These are phyloP conservation scores for Neurospora sp. DNA, from an alignment of 495 filamentous ascomycete species.

Conservation along the genomic window DNA sequence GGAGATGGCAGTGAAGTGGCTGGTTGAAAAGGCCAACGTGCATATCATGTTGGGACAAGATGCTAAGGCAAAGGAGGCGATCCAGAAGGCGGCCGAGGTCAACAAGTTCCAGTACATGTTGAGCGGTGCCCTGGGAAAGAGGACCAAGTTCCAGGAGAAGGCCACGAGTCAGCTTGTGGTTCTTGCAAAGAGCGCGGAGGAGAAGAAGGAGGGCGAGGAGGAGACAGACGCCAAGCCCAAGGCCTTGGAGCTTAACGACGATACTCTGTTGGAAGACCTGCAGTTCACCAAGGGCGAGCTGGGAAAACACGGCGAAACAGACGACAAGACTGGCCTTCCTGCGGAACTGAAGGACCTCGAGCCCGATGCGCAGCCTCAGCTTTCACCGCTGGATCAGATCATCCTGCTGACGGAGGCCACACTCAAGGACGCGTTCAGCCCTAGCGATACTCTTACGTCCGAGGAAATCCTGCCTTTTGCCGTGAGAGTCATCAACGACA, in stretches of 20 bases:
- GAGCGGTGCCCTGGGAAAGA: constrained; percentile 78
- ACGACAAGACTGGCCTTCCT: constrained; percentile 45
- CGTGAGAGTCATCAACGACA: constrained; percentile 74
- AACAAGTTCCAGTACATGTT: constrained; percentile 73
- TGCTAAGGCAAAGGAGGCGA: constrained; percentile 57
- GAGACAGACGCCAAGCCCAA: constrained; percentile 37
- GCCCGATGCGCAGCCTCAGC: constrained; percentile 70
- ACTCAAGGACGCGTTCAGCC: constrained; percentile 75
- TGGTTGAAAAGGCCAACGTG: constrained; percentile 74
- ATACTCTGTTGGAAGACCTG: constrained; percentile 84
- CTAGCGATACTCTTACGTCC: constrained; percentile 72
- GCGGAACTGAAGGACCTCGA: constrained; percentile 49
- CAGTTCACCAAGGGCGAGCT: constrained; percentile 53
- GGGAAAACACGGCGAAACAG: constrained; percentile 25
- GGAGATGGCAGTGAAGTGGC: constrained; percentile 48
- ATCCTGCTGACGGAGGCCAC: constrained; percentile 79
- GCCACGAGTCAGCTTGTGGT: constrained; percentile 89
- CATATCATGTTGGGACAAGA: constrained; percentile 82
- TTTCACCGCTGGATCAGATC: constrained; percentile 73
- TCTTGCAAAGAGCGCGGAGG: constrained; percentile 60
- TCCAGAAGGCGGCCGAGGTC: constrained; percentile 51
- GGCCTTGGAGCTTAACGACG: constrained; percentile 73
- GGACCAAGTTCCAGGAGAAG: constrained; percentile 85
- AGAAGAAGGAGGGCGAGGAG: not conserved
- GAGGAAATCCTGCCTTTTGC: constrained; percentile 92